phyloP scores from a whole-genome alignment of 1,139 yeast species.

The Fermentozyma sake region DNA sequence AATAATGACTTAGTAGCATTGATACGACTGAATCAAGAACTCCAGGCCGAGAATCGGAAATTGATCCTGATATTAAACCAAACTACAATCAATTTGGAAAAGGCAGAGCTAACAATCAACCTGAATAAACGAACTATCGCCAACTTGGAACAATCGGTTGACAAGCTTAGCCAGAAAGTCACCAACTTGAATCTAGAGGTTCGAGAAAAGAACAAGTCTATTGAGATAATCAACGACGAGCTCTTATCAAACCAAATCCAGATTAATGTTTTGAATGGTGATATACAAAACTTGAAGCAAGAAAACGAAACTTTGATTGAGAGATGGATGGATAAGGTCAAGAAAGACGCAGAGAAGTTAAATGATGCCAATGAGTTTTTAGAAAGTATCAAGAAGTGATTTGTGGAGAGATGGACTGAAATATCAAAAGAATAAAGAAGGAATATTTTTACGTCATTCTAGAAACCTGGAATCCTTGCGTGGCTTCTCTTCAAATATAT shows the following conservation, averaged over 20 bases:
- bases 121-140: slow-evolving; percentile 12
- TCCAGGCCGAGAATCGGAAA: slow-evolving; percentile 11
- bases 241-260: slow-evolving; percentile 66
- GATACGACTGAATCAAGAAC: slow-evolving; percentile 4
- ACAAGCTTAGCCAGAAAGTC: slow-evolving; percentile 25
- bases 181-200: slow-evolving; percentile 41
- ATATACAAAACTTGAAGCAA: slow-evolving; percentile 19
- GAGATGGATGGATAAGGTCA: slow-evolving; percentile 59
- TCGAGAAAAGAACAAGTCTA: slow-evolving; percentile 48
- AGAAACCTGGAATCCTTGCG: too few relatives aligned
- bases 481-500: too few relatives aligned
- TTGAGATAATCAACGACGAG: slow-evolving; percentile 68
- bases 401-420: too few relatives aligned
- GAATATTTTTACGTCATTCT: too few relatives aligned
- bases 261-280: slow-evolving; percentile 49
- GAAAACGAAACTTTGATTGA: slow-evolving; percentile 54
- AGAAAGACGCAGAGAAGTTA: slow-evolving; percentile 54
- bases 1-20: not conserved
- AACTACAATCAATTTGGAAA: slow-evolving; percentile 21
- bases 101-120: slow-evolving; percentile 13
- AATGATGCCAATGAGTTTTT: slow-evolving; percentile 46
- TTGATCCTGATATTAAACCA: slow-evolving; percentile 23
- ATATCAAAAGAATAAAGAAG: too few relatives aligned
- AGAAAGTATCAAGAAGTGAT: too few relatives aligned
- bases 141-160: slow-evolving; percentile 18